Evolutionary conservation across 176 grass and related monocot genomes (phyloP), one percentile per base, ranked within the genome.

Genomic region (Bromus sterilis): DNA sequence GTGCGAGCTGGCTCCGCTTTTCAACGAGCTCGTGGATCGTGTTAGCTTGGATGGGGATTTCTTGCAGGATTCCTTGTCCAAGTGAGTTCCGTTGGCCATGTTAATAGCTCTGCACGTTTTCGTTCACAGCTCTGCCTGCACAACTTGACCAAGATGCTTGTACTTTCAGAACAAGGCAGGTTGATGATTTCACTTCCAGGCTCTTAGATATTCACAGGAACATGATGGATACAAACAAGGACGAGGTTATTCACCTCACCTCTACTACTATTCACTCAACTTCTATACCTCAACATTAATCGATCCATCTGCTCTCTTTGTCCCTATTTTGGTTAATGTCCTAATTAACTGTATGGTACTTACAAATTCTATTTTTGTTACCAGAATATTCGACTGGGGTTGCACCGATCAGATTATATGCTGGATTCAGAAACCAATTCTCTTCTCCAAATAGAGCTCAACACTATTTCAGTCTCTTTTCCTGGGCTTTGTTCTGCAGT

Each of bases 351-450:
- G 7, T 14, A 20, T 48, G 81, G 25, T 53, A 68, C 71, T 89
- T 14, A 83, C 10, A 61, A 71, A 6, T 44, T 15, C 42, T 65
- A 23, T 12, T 68, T 77, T 39, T 48, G 39, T 58, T 82, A 69
- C 55, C 90, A 98, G 95, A 91, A 93, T 80, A 94, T 98, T 53
- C 90, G 92, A 24, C 58, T 98, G 28, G 95, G 95, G 59, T 82
- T 98, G 86, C 90, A 94, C 79, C 89, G 95, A 59, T 98, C 95
- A 88, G 92, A 94, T 89, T 98, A 94, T 89, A 95, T 98, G 95
- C 43, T 98, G 78, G 92, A 98, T 89, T 86, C 86, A 63, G 92
- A 91, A 83, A 98, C 95, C 25, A 89, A 77, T 44, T 89, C 88
- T 70, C 95, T 95, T 93, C 86, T 94, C 84, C 92, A 98, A 91